Conservation (phyloP, 306 rosid genomes). For the Malus orientalis region DNA sequence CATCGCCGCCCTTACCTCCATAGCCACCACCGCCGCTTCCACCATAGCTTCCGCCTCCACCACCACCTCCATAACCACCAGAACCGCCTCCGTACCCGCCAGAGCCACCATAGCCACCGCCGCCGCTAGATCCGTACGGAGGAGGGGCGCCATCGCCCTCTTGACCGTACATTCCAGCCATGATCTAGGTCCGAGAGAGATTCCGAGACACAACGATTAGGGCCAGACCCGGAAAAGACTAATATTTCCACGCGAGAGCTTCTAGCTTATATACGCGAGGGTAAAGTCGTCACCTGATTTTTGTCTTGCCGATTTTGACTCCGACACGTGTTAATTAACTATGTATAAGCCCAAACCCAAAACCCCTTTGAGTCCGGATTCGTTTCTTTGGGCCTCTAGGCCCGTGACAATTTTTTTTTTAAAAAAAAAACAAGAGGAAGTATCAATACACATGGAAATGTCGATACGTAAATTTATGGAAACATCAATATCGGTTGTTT, state of each 20-base stretch:
- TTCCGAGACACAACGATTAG: slow-evolving; percentile 19
- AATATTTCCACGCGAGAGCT: not conserved
- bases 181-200: slow-evolving; percentile 35
- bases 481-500: too few relatives aligned
- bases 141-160: slow-evolving; percentile 69
- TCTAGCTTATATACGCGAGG: not conserved
- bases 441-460: too few relatives aligned
- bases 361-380: not conserved
- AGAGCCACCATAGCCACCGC: slow-evolving; percentile 35
- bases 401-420: not conserved
- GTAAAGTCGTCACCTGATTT: not conserved
- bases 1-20: slow-evolving; percentile 29
- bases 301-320: not conserved
- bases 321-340: not conserved
- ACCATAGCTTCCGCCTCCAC: slow-evolving; percentile 32
- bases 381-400: not conserved
- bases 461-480: too few relatives aligned
- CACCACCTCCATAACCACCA: slow-evolving; percentile 37
- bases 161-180: slow-evolving; percentile 92
- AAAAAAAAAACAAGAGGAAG: not conserved
- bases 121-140: slow-evolving; percentile 56
- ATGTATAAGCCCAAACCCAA: not conserved
- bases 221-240: not conserved
- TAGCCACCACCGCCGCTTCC: slow-evolving; percentile 33
- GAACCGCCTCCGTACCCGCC: slow-evolving; percentile 21